Base-by-base conservation (phyloP, 1,139 yeast species). In the Pichia sp. region DNA sequence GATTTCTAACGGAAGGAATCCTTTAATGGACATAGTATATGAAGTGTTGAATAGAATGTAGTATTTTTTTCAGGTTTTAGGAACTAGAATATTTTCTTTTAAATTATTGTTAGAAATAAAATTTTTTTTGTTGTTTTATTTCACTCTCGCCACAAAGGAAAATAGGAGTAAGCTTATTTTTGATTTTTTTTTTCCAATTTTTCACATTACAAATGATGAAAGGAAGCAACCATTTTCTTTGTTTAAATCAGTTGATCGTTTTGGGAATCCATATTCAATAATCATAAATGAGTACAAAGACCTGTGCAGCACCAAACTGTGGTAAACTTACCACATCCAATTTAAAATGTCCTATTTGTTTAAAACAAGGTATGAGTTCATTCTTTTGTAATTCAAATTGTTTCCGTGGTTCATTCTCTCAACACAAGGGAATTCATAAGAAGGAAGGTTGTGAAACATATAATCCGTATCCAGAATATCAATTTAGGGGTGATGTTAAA, bases 321-420 rank as follows among this genome's bases (percentile, higher is more conserved):
- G 94, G 94, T 32, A 88, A 88, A 60, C 76, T 73, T 39, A 88
- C 96, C 13, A 74, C 75, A 2, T 84, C 94, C 37, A 70, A 76
- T 39, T 72, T 92, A 57, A 89, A 89, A 63, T 92, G 99, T 65
- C 99, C 99, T 0, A 73, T 90, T 15, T 92, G 99, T 67, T 69
- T 92, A 53, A 90, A 92, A 63, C 76, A 74, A 53, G 87, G 81
- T 22, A 60, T 77, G 42, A 71, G 74, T 41, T 72, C 77, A 48
- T 75, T 75, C 24, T 92, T 90, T 68, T 94, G 99, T 68, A 76
- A 82, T 62, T 96, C 92, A 60, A 70, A 69, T 2, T 92, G 99
- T 67, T 94, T 87, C 72, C 80, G 86, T 64, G 70, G 83, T 40
- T 75, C 82, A 54, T 90, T 95, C 88, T 57, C 69, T 4, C 58